A percentile compares a stretch with the other conserved stretches of the same genome.
These are phyloP conservation scores for Cytospora paraplurivora DNA, from an alignment of 2,329 filamentous ascomycete species.

Conservation along the genomic window DNA sequence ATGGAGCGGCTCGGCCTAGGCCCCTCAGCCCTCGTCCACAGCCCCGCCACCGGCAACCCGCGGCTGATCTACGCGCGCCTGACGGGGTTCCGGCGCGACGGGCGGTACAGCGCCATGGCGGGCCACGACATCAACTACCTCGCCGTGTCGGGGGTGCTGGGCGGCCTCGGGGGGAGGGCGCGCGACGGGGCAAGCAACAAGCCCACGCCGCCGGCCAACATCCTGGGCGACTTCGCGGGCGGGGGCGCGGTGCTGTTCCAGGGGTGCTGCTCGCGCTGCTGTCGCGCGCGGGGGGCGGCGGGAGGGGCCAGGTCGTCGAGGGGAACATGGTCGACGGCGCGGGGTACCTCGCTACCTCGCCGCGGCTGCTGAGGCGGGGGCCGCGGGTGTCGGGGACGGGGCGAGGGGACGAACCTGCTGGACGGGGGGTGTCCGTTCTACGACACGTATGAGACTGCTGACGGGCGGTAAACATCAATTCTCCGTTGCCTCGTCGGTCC, in stretches of 20 bases:
- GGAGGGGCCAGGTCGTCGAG: constrained; percentile 84
- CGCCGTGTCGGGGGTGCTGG: constrained; percentile 78
- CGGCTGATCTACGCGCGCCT: constrained; percentile 80
- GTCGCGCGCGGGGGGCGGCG: constrained; percentile 52
- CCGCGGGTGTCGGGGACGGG: constrained; percentile 60
- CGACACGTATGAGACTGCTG: constrained; percentile 82
- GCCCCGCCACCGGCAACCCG: constrained; percentile 71
- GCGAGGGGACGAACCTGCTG: constrained; percentile 75
- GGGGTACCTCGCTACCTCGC: constrained; percentile 77
- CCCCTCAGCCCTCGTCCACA: constrained; percentile 63
- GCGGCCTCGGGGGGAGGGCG: constrained; percentile 68
- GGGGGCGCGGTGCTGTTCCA: constrained; percentile 81
- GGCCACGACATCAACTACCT: constrained; percentile 98
- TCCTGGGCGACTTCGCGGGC: constrained; percentile 89
- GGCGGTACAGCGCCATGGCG: constrained; percentile 83
- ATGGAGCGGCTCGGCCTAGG: constrained; percentile 81
- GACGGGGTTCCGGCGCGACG: constrained; percentile 87
- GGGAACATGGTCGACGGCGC: constrained; percentile 96
- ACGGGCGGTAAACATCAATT: constrained; percentile 56
- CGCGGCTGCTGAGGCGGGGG: constrained; percentile 68
- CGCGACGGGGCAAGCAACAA: constrained; percentile 47
- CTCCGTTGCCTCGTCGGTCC: constrained; percentile 16
- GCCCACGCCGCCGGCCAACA: constrained; percentile 79
- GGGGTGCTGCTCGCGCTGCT: constrained; percentile 80
- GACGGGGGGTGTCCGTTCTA: constrained; percentile 90